A percentile compares a stretch with the other conserved stretches of the same genome.
phyloP scores from a whole-genome alignment of 495 filamentous ascomycete species.

The Penicillium turbatum region DNA sequence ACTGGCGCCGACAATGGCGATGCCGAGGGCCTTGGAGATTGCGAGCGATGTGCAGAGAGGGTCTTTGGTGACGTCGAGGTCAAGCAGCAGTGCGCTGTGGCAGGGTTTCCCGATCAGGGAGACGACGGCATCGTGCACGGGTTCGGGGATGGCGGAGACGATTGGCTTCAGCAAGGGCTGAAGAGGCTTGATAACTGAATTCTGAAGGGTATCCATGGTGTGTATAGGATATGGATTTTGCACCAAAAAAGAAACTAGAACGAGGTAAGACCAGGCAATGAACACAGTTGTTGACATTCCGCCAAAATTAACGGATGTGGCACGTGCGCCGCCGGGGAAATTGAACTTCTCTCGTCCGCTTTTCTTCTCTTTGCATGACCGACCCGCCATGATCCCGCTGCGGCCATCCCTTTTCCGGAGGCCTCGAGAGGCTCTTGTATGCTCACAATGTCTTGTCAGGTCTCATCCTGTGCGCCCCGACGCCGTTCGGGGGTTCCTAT shows the following conservation, averaged over 20 bases:
- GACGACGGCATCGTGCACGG: constrained; percentile 68
- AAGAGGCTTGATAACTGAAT: constrained; percentile 57
- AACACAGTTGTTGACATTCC: constrained; percentile 22
- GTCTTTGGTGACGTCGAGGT: constrained; percentile 67
- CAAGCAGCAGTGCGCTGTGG: constrained; percentile 76
- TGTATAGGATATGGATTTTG: neutral
- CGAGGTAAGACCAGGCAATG: neutral
- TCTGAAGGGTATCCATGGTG: constrained; percentile 41
- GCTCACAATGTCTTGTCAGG: constrained; percentile 33
- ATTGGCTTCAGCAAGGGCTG: constrained; percentile 67
- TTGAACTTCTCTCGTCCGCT: constrained; percentile 24
- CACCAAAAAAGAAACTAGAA: neutral
- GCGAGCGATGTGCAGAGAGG: constrained; percentile 76
- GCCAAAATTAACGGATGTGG: constrained; percentile 28
- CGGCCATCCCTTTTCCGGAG: constrained; percentile 36
- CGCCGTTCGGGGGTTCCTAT: constrained; percentile 31
- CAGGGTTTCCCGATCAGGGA: constrained; percentile 77
- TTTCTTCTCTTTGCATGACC: constrained; percentile 17
- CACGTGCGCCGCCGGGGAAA: constrained; percentile 35
- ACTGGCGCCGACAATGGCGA: constrained; percentile 84
- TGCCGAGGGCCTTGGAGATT: constrained; percentile 85
- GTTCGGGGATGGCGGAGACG: constrained; percentile 71
- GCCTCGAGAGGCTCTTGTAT: constrained; percentile 33
- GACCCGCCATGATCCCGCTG: constrained; percentile 41
- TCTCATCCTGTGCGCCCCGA: constrained; percentile 13